Evolutionary conservation across 2,329 filamentous ascomycete genomes (phyloP).

Genomic region (Chaetomium sp.): DNA sequence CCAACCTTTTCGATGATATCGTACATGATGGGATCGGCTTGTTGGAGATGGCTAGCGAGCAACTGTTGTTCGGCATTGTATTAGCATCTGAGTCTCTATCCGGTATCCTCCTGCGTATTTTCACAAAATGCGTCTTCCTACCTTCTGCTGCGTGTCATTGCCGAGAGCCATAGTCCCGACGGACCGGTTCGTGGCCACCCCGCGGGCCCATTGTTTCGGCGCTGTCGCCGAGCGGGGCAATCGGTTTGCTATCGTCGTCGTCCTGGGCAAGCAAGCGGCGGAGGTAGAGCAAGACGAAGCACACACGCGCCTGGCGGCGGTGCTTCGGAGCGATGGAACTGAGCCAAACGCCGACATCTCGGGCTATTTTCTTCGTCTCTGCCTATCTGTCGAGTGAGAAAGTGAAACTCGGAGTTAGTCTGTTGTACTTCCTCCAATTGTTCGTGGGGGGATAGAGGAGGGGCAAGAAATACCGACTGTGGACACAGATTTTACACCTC

Average conservation of each 20-base stretch:
- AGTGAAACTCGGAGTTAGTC: background rate
- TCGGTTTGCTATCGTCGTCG: constrained; percentile 1
- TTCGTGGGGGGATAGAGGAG: too few relatives aligned
- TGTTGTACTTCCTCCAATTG: too few relatives aligned
- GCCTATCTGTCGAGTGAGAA: background rate
- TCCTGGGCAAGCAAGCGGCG: background rate
- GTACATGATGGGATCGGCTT: constrained; percentile 81
- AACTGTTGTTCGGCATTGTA: constrained; percentile 53
- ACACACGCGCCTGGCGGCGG: constrained; percentile 33
- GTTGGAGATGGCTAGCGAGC: constrained; percentile 68
- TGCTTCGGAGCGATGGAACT: constrained; percentile 41
- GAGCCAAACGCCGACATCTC: constrained; percentile 41
- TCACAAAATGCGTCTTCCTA: constrained; percentile 29
- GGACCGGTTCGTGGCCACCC: constrained; percentile 29
- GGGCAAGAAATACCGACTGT: too few relatives aligned
- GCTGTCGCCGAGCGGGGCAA: constrained; percentile 7
- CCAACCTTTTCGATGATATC: constrained; percentile 85
- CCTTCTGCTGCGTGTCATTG: constrained; percentile 54
- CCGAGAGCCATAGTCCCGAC: constrained; percentile 44
- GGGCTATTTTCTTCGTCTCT: background rate
- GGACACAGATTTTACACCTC: too few relatives aligned
- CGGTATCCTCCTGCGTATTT: background rate
- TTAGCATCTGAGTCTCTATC: background rate
- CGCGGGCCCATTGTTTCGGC: constrained; percentile 1
- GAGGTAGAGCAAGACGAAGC: constrained; percentile 31